Conservation (phyloP, 164 flowering plant genomes). For the Vitis amurensis region DNA sequence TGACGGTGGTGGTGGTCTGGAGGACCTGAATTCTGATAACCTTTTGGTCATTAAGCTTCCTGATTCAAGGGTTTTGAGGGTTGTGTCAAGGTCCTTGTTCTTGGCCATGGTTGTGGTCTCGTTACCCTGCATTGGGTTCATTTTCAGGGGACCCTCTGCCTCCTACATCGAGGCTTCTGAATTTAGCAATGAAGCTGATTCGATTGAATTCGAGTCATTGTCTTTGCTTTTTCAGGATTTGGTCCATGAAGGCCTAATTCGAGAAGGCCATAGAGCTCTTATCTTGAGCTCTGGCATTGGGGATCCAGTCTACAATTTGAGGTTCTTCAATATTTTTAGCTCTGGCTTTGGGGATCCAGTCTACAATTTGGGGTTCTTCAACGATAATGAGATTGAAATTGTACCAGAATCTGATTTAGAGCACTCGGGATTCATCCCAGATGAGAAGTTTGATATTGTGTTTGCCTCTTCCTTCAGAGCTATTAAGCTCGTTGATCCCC, state of each 20-base stretch:
- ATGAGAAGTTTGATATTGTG: constrained; percentile 38
- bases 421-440: constrained; percentile 26
- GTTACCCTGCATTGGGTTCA: constrained; percentile 37
- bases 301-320: background rate
- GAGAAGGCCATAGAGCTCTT: constrained; percentile 31
- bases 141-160: constrained; percentile 3
- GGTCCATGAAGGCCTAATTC: constrained; percentile 39
- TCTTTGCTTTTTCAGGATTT: constrained; percentile 40
- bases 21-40: constrained; percentile 10
- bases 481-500: constrained; percentile 27
- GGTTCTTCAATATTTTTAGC: constrained; percentile 26
- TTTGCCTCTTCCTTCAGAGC: constrained; percentile 20
- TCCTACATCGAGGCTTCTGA: background rate
- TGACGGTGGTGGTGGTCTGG: too few relatives aligned
- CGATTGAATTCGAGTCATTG: constrained; percentile 12
- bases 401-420: constrained; percentile 20
- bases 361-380: constrained; percentile 13
- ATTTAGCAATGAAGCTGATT: background rate
- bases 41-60: constrained; percentile 42
- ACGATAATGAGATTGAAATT: constrained; percentile 31
- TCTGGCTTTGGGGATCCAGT: constrained; percentile 4
- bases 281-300: constrained; percentile 21
- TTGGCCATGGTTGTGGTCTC: constrained; percentile 38
- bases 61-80: constrained; percentile 30
- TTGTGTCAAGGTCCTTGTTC: constrained; percentile 48